These are phyloP conservation scores for Medicago arabica DNA, from an alignment of 306 rosid genomes.

Conservation along the genomic window DNA sequence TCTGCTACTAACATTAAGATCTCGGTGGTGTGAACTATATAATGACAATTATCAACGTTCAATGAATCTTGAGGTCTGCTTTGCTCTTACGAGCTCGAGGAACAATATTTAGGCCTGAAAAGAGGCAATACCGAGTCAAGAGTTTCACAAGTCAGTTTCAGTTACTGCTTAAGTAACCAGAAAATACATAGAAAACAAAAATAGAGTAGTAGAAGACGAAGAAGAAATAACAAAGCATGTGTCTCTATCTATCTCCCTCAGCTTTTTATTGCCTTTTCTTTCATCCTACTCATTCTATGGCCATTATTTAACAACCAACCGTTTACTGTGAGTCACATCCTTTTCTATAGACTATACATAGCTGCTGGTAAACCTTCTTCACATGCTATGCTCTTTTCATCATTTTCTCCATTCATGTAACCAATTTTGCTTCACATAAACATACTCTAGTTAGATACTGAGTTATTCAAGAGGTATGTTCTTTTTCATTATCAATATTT, in stretches of 20 bases:
- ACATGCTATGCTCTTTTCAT: slow-evolving; percentile 2
- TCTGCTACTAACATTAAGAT: too few relatives aligned
- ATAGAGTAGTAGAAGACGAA: background rate
- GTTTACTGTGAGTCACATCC: background rate
- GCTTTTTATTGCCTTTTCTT: slow-evolving; percentile 53
- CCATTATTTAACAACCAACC: slow-evolving; percentile 60
- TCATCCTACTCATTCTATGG: slow-evolving; percentile 56
- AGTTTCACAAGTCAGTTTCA: background rate
- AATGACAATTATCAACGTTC: too few relatives aligned
- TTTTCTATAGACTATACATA: slow-evolving; percentile 9
- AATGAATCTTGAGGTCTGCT: too few relatives aligned
- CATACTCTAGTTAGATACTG: background rate
- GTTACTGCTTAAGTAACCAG: background rate
- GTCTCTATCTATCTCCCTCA: slow-evolving; percentile 45
- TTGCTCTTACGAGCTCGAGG: too few relatives aligned
- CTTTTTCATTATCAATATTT: background rate
- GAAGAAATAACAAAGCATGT: slow-evolving; percentile 24
- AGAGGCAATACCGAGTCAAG: background rate
- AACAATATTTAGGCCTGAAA: background rate
- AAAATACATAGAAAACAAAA: slow-evolving; percentile 30
- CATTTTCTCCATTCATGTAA: background rate
- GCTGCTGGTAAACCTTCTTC: background rate
- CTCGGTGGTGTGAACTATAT: too few relatives aligned
- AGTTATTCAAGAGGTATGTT: slow-evolving; percentile 31
- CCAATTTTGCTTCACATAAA: background rate